These are phyloP conservation scores for Paracoccidioides lutzii DNA, from an alignment of 2,329 filamentous ascomycete genomes.

Conservation along the genomic window DNA sequence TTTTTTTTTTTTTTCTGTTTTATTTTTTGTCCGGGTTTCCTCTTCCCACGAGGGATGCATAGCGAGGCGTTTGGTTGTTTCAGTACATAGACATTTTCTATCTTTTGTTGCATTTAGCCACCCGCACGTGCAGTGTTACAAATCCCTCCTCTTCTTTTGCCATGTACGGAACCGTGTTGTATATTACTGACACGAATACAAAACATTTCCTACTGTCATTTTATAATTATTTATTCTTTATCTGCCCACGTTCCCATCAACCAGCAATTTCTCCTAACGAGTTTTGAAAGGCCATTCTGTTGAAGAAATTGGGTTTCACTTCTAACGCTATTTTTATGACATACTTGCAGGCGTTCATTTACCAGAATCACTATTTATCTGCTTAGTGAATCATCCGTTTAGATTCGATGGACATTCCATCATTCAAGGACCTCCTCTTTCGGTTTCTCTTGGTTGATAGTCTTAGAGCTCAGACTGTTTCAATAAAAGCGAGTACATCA, in stretches of 20 bases:
- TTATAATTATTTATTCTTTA: background rate
- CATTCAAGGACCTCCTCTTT: background rate
- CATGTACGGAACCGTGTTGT: background rate
- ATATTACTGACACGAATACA: background rate
- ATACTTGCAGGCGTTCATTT: too few relatives aligned
- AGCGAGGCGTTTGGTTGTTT: constrained; percentile 1
- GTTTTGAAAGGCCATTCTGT: too few relatives aligned
- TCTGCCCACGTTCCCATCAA: too few relatives aligned
- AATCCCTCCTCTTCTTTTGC: background rate
- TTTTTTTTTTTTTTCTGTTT: constrained; percentile 15
- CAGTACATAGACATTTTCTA: background rate
- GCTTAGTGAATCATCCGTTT: background rate
- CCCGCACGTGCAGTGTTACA: background rate
- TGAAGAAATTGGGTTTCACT: too few relatives aligned
- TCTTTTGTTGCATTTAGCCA: background rate
- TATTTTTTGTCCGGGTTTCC: background rate
- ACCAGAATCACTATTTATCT: too few relatives aligned
- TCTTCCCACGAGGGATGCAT: background rate
- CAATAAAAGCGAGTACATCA: background rate
- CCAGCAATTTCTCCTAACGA: too few relatives aligned
- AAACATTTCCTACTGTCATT: background rate
- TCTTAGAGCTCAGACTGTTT: background rate
- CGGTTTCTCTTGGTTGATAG: background rate
- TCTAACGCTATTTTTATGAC: too few relatives aligned
- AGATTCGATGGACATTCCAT: background rate